Evolutionary conservation across 768 basidiomycete species (phyloP).

Genomic region (Daedalea quercina): DNA sequence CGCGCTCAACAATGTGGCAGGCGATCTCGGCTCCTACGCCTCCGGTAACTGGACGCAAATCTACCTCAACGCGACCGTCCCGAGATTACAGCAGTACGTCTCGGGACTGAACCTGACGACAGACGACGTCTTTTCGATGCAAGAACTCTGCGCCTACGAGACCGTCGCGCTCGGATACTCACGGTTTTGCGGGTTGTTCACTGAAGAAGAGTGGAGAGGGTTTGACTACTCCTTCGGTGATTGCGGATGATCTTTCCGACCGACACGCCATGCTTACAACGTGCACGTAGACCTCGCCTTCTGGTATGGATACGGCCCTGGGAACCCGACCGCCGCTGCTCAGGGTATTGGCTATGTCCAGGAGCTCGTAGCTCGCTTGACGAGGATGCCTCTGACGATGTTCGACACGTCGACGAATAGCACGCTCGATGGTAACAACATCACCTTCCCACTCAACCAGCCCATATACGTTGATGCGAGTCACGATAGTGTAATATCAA

Average conservation of each 20-base stretch:
- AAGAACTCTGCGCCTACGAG: constrained; percentile 35
- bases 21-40: constrained; percentile 19
- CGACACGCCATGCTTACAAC: background rate
- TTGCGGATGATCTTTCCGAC: background rate
- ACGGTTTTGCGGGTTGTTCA: constrained; percentile 43
- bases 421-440: constrained; percentile 34
- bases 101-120: constrained; percentile 25
- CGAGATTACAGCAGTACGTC: constrained; percentile 27
- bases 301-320: constrained; percentile 36
- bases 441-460: constrained; percentile 29
- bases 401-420: constrained; percentile 40
- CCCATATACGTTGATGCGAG: constrained; percentile 38
- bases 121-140: constrained; percentile 28
- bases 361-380: constrained; percentile 37
- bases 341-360: constrained; percentile 35
- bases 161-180: constrained; percentile 45
- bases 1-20: constrained; percentile 17
- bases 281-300: constrained; percentile 21
- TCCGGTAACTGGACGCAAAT: constrained; percentile 29
- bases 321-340: constrained; percentile 34
- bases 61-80: constrained; percentile 32
- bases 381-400: constrained; percentile 26
- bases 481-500: constrained; percentile 41
- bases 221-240: constrained; percentile 35
- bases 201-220: constrained; percentile 44